Conservation (phyloP, 495 filamentous ascomycete genomes). For the Xylaria longipes region DNA sequence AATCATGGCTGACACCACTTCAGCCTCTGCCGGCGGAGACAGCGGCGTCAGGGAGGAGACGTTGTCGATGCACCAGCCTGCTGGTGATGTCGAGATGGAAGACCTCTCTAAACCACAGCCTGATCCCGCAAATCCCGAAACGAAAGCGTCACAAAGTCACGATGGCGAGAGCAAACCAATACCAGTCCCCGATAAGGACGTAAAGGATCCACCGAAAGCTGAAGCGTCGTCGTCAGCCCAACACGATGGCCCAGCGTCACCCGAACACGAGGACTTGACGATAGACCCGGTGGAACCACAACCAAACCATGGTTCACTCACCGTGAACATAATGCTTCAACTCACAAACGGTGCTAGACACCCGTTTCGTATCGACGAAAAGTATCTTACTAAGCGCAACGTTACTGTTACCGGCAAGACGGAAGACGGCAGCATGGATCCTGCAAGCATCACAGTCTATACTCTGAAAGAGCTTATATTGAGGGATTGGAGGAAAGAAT, state of each 20-base stretch:
- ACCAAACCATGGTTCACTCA: slow-evolving; percentile 51
- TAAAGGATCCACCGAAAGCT: slow-evolving; percentile 27
- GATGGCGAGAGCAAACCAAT: slow-evolving; percentile 27
- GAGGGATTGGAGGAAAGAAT: slow-evolving; percentile 89
- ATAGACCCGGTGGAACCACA: slow-evolving; percentile 49
- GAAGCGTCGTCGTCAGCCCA: slow-evolving; percentile 35
- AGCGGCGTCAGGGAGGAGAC: slow-evolving; percentile 33
- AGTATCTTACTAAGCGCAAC: slow-evolving; percentile 79
- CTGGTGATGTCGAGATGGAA: slow-evolving; percentile 40
- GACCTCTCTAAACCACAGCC: slow-evolving; percentile 36
- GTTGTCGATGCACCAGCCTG: slow-evolving; percentile 33
- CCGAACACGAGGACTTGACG: slow-evolving; percentile 42
- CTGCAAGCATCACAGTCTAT: slow-evolving; percentile 87
- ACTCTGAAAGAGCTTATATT: slow-evolving; percentile 91
- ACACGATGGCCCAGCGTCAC: slow-evolving; percentile 27
- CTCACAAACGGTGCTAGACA: slow-evolving; percentile 82
- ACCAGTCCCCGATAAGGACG: slow-evolving; percentile 34
- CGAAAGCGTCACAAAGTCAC: slow-evolving; percentile 29
- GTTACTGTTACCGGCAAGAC: slow-evolving; percentile 70
- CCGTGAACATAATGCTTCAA: slow-evolving; percentile 69
- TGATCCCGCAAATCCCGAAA: slow-evolving; percentile 33
- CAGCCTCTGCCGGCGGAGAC: slow-evolving; percentile 36
- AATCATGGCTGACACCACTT: slow-evolving; percentile 37
- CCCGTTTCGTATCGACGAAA: slow-evolving; percentile 85
- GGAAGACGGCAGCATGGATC: slow-evolving; percentile 66